Base-by-base conservation (phyloP, 495 filamentous ascomycete species). In the Paragyromitra xinjiangensis region DNA sequence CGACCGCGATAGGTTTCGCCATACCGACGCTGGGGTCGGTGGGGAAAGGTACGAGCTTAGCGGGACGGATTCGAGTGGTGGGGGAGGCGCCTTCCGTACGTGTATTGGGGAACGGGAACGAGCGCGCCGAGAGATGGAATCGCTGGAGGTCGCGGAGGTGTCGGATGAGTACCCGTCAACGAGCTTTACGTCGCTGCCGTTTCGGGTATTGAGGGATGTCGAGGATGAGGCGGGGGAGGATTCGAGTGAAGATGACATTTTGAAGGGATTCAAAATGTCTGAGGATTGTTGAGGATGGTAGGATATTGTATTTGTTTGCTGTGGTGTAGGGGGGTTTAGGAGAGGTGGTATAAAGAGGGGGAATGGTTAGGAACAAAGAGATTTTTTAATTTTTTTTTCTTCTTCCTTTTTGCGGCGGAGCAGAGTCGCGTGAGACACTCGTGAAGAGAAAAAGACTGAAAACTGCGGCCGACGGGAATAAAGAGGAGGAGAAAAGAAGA, bases 1-100 rank as follows among this genome's bases (percentile, higher is more conserved):
- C 69, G 92, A 94, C 73, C 95, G 88, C 69, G 93, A 96, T 79
- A 97, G 85, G 80, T 92, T 91, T 45, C 91, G 88, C 90, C 92
- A 95, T 56, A 68, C 63, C 4, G 70, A 65, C 14, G 71, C 64
- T 0, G 69, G 48, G 11, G 70, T 70, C 2, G 63, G 64, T 9
- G 76, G 75, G 6, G 71, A 40, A 1, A 80, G 72, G 22, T 80
- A 74, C 2, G 61, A 37, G 64, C 58, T 73, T 3, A 12, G 42
- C 5, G 66, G 78, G 45, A 71, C 22, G 24, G 69, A 29, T 34
- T 75, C 66, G 48, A 80, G 69, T 1, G 78, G 56, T 2, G 64
- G 56, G 5, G 77, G 78, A 0, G 68, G 78, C 9, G 58, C 40
- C 42, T 76, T 80, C 16, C 70, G 78, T 16, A 26, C 34, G 22